phyloP scores from a whole-genome alignment of 2,329 filamentous ascomycete genomes.

The Neurospora sp. region DNA sequence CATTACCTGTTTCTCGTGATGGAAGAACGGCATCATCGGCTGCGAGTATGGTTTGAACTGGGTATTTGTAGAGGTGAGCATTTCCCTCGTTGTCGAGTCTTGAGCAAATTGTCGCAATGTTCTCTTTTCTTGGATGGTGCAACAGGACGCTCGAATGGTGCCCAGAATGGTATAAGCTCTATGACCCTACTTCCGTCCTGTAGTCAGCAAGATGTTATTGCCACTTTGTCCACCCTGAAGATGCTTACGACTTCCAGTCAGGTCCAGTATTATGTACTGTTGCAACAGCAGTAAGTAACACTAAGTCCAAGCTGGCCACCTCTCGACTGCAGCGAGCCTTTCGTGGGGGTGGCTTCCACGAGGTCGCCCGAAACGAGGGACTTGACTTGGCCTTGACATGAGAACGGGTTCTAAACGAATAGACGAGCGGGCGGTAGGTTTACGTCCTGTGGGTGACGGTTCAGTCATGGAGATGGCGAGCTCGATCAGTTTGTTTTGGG shows the following conservation, averaged over 20 bases:
- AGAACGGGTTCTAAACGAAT: no score
- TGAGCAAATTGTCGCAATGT: neutral
- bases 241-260: neutral
- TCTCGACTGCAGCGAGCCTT: no score
- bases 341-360: no score
- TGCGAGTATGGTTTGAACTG: neutral
- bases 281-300: no score
- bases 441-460: no score
- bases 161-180: neutral
- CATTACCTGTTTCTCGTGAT: neutral
- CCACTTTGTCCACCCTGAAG: accelerated
- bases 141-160: neutral
- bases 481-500: neutral
- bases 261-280: no score
- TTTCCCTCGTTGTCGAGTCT: neutral
- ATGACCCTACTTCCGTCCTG: neutral
- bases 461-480: no score
- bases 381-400: no score
- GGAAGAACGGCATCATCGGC: neutral
- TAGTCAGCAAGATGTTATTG: neutral
- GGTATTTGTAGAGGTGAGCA: no score
- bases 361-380: no score
- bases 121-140: neutral
- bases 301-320: no score
- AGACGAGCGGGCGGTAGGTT: no score